Evolutionary conservation across 2,329 filamentous ascomycete genomes (phyloP).

Genomic region (Xylaria hypoxylon): DNA sequence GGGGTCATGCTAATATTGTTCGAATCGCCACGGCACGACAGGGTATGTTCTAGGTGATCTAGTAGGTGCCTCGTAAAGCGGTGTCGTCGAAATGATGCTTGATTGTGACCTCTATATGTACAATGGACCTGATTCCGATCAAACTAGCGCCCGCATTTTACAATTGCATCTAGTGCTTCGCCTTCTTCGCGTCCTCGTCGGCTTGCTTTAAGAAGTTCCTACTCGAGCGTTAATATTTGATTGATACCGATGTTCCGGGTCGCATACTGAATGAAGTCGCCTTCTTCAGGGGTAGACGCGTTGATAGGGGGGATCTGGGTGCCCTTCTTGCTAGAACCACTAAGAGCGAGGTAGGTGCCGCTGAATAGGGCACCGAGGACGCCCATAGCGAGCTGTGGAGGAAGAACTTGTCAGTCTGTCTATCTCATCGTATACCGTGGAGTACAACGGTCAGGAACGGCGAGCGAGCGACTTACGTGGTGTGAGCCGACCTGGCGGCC

Average conservation of each 20-base stretch:
- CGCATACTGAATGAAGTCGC: constrained; percentile 73
- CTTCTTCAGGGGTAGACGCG: constrained; percentile 71
- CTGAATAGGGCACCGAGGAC: constrained; percentile 65
- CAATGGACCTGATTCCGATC: constrained; percentile 45
- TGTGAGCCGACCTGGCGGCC: constrained; percentile 71
- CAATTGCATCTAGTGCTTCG: constrained; percentile 55
- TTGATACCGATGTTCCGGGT: constrained; percentile 39
- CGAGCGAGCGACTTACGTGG: constrained; percentile 61
- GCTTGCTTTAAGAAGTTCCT: constrained; percentile 63
- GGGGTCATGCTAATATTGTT: constrained; percentile 36
- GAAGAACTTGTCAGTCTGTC: constrained; percentile 38
- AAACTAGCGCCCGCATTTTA: constrained; percentile 31
- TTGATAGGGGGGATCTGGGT: constrained; percentile 68
- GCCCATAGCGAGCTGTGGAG: constrained; percentile 66
- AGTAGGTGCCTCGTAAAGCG: constrained; percentile 38
- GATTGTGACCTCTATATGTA: constrained; percentile 49
- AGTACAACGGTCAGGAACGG: background rate
- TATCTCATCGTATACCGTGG: background rate
- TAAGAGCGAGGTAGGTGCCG: constrained; percentile 58
- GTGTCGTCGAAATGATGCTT: constrained; percentile 40
- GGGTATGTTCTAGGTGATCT: constrained; percentile 38
- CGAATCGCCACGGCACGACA: constrained; percentile 31
- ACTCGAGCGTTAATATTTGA: constrained; percentile 37
- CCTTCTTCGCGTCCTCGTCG: constrained; percentile 56
- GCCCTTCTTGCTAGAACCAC: constrained; percentile 59